Evolutionary conservation across 768 basidiomycete species (phyloP).

Genomic region (Baorangia bicolor): DNA sequence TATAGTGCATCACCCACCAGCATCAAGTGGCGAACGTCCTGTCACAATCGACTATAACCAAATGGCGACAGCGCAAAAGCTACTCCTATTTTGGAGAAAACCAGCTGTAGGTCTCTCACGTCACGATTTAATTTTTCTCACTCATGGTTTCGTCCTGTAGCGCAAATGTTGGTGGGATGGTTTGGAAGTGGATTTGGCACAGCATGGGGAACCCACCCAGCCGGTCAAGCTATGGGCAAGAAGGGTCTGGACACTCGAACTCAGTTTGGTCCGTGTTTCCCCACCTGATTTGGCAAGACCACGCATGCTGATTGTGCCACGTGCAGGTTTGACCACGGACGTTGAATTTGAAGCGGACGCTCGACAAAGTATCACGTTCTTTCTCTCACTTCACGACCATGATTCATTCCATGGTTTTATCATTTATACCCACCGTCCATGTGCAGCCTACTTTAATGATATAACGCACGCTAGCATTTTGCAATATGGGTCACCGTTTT

Average conservation of each 20-base stretch:
- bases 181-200: conserved; percentile 80
- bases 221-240: conserved; percentile 93
- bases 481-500: conserved; percentile 10
- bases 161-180: conserved; percentile 99
- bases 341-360: neutral
- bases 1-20: conserved; percentile 65
- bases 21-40: conserved; percentile 57
- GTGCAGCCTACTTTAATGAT: conserved; percentile 28
- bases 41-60: conserved; percentile 88
- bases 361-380: conserved; percentile 3
- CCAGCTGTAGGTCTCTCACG: conserved; percentile 76
- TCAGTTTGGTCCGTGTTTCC: conserved; percentile 70
- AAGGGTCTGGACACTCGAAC: conserved; percentile 96
- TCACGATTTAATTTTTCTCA: neutral
- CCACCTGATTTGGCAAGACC: neutral
- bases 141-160: conserved; percentile 40
- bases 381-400: conserved; percentile 19
- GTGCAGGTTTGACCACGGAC: conserved; percentile 20
- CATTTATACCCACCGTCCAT: conserved; percentile 28
- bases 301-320: neutral
- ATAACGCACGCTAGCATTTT: conserved; percentile 28
- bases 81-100: conserved; percentile 97
- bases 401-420: conserved; percentile 17
- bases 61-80: conserved; percentile 97
- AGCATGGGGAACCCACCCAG: conserved; percentile 48